Base-by-base conservation (phyloP, 257 asterid species). In the Verbascum thapsus region DNA sequence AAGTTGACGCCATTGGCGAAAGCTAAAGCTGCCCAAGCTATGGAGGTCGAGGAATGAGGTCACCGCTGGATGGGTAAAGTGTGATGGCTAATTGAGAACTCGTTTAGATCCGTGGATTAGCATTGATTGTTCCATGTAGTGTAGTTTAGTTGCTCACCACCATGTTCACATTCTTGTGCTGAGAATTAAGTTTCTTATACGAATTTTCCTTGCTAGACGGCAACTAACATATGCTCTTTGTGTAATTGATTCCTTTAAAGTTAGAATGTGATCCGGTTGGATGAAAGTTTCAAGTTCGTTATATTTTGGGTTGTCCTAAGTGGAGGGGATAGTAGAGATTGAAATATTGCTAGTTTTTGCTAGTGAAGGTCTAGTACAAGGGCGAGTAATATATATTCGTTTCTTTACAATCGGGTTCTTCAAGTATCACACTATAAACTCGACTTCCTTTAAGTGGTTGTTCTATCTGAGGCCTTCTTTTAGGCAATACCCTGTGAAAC, bases 1-100 rank as follows among this genome's bases (percentile, higher is more conserved):
- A 85, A 74, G 78, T 41, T 87, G 95, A 94, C 97, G 3, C 80
- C 95, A 6, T 77, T 84, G 75, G 95, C 95, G 8, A 94, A 87
- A 79, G 97, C 99, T 72, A 90, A 90, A 79, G 99, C 96, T 66
- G 96, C 95, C 26, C 99, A 94, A 66, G 99, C 96, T 9, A 94
- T 94, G 97, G 96, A 90, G 77, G 55, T 94, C 44, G 96, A 94
- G 70, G 78, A 85, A 22, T 94, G 88, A 87, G 78, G 74, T 77
- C 60, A 49, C 53, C 44, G 30, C 63, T 3, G n/a, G n/a, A 56
- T 59, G 47, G 44, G 20, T 52, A 34, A 40, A 20, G 18, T 53
- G 39, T 49, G 18, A 13, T n/a, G 19, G 42, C 41, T 30, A 56
- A 20, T 8, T 17, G 57, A 60, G 43, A 56, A 3, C 40, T n/a